Evolutionary conservation across 78 protist genomes (phyloP).

Genomic region (Monosiga brevicollis): DNA sequence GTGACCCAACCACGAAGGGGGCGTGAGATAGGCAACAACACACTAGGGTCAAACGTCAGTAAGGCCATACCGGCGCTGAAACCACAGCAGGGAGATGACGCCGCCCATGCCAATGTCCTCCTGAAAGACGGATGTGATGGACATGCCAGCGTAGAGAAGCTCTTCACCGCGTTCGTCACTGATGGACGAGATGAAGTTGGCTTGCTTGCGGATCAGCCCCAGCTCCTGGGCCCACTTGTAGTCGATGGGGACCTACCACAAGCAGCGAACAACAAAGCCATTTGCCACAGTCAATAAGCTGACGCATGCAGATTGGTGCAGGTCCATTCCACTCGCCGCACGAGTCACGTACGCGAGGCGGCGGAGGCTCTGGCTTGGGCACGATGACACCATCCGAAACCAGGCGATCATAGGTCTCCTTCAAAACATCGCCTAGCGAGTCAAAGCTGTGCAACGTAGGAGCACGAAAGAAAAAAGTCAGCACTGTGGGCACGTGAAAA

Average conservation of each 20-base stretch:
- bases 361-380: constrained; percentile 60
- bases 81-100: constrained; percentile 78
- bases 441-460: constrained; percentile 36
- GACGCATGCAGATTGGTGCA: too few relatives aligned
- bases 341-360: too few relatives aligned
- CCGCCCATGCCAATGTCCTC: constrained; percentile 75
- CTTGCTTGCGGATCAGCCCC: constrained; percentile 80
- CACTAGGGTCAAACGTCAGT: too few relatives aligned
- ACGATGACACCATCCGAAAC: constrained; percentile 25
- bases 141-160: constrained; percentile 70
- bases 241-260: constrained; percentile 76
- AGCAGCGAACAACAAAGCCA: too few relatives aligned
- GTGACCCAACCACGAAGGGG: too few relatives aligned
- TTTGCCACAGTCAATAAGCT: too few relatives aligned
- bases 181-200: constrained; percentile 75
- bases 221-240: constrained; percentile 70
- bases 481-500: too few relatives aligned
- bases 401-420: constrained; percentile 29
- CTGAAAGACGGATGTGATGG: constrained; percentile 55
- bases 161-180: constrained; percentile 93
- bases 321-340: too few relatives aligned
- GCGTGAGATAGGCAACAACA: too few relatives aligned
- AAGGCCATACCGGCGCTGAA: constrained; percentile 43
- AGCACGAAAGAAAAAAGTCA: too few relatives aligned
- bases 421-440: constrained; percentile 51